phyloP scores from a whole-genome alignment of 129 eudicot genomes.

The Artemisia tridentata region DNA sequence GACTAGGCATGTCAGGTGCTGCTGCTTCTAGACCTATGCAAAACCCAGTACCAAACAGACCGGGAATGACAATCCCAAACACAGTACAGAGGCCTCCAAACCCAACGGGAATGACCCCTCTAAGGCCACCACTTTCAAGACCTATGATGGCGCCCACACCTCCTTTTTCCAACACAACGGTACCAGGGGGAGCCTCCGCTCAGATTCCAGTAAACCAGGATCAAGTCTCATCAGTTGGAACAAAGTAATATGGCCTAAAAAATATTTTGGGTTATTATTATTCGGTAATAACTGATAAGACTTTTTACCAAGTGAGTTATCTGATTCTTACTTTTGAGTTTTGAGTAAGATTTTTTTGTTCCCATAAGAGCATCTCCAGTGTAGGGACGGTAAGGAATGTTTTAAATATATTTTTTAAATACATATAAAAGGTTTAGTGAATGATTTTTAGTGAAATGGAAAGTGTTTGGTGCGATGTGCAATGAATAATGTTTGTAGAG shows the following conservation, averaged over 20 bases:
- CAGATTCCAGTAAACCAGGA: conserved; percentile 43
- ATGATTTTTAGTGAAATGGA: too few species aligned
- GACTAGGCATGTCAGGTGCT: conserved; percentile 61
- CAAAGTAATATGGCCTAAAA: conserved; percentile 34
- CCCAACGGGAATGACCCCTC: conserved; percentile 50
- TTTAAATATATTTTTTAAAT: too few species aligned
- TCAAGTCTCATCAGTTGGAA: conserved; percentile 5
- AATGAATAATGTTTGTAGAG: too few species aligned
- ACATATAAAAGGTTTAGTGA: too few species aligned
- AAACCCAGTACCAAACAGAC: conserved; percentile 52
- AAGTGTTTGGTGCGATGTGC: too few species aligned
- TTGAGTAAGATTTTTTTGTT: neutral
- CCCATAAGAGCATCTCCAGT: too few species aligned
- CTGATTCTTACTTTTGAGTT: too few species aligned
- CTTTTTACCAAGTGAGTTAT: conserved; percentile 27
- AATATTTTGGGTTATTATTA: conserved; percentile 4
- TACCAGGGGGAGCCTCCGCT: conserved; percentile 42
- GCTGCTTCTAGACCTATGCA: conserved; percentile 55
- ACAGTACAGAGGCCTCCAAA: conserved; percentile 54
- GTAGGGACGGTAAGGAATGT: too few species aligned
- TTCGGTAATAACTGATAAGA: conserved; percentile 6
- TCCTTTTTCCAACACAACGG: conserved; percentile 34
- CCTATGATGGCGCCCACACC: conserved; percentile 51
- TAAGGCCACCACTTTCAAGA: conserved; percentile 68
- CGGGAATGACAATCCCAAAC: conserved; percentile 42